Conservation (phyloP, 2,329 filamentous ascomycete species). For the Stemphylium beticola region DNA sequence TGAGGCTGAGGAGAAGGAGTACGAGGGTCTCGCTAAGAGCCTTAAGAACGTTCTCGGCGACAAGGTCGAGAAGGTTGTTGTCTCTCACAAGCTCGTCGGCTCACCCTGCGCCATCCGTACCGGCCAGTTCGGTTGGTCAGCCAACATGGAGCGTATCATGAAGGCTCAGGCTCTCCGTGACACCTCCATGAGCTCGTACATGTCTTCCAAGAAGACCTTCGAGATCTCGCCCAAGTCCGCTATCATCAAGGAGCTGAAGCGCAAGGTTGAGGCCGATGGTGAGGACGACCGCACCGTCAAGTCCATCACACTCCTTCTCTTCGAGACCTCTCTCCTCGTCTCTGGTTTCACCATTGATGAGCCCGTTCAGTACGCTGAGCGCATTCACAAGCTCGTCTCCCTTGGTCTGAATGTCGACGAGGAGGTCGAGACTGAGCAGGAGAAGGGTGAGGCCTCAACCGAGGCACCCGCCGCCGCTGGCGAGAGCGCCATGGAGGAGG, state of each 20-base stretch:
- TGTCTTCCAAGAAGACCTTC: constrained; percentile 99
- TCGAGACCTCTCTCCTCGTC: constrained; percentile 97
- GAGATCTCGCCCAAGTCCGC: constrained; percentile 99
- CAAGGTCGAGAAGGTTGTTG: constrained; percentile 99
- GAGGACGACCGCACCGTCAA: constrained; percentile 99
- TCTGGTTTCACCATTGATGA: constrained; percentile 99
- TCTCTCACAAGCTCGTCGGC: constrained; percentile 94
- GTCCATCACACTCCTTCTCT: constrained; percentile 97
- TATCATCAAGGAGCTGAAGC: constrained; percentile 99
- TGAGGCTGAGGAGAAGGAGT: constrained; percentile 98
- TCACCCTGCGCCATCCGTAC: constrained; percentile 98
- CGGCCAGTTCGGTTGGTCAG: constrained; percentile 99
- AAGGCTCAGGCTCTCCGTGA: constrained; percentile 99
- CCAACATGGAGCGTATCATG: constrained; percentile 99
- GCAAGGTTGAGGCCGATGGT: constrained; percentile 96
- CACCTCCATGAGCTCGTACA: constrained; percentile 99
- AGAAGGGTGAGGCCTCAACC: constrained; percentile 59
- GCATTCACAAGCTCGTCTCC: constrained; percentile 99
- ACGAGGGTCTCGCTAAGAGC: constrained; percentile 89
- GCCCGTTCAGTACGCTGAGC: constrained; percentile 96
- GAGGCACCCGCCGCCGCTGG: constrained; percentile 69
- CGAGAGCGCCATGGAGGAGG: constrained; percentile 99
- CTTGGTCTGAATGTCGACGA: constrained; percentile 98
- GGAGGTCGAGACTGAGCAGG: constrained; percentile 74
- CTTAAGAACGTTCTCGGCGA: constrained; percentile 99